These are phyloP conservation scores for Pneumocystis oryctolagi DNA, from an alignment of 1,139 yeast species.

Conservation along the genomic window DNA sequence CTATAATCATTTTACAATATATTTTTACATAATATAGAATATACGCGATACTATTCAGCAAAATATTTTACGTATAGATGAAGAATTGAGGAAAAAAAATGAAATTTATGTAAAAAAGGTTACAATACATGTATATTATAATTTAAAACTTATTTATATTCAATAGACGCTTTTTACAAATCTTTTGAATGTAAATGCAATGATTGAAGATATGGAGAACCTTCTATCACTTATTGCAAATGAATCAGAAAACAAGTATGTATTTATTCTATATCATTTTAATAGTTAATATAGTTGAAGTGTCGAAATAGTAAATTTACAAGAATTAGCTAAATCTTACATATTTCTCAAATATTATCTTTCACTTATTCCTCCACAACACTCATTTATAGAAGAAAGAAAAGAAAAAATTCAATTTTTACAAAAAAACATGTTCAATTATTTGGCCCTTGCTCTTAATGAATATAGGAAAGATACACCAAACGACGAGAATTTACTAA, in stretches of 20 bases:
- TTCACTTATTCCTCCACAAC: not conserved
- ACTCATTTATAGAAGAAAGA: not conserved
- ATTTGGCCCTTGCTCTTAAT: not conserved
- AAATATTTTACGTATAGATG: not conserved
- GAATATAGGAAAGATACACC: not conserved
- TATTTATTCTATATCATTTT: not conserved
- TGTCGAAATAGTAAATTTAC: not conserved
- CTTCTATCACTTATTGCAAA: not conserved
- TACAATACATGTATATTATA: not conserved
- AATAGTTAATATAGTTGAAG: not conserved
- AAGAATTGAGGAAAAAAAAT: not conserved
- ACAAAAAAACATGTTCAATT: not conserved
- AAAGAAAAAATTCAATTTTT: not conserved
- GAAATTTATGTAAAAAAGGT: not conserved
- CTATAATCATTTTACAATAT: not conserved
- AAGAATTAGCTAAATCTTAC: not conserved
- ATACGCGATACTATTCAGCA: not conserved
- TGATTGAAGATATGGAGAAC: not conserved
- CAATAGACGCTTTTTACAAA: not conserved
- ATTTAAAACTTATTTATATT: not conserved
- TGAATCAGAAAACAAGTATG: not conserved
- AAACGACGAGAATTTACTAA: not conserved
- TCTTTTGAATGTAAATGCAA: not conserved
- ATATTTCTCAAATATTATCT: not conserved
- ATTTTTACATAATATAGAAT: not conserved